Conservation (phyloP, 139 green algal species). For the Chlamydomonas sp. region DNA sequence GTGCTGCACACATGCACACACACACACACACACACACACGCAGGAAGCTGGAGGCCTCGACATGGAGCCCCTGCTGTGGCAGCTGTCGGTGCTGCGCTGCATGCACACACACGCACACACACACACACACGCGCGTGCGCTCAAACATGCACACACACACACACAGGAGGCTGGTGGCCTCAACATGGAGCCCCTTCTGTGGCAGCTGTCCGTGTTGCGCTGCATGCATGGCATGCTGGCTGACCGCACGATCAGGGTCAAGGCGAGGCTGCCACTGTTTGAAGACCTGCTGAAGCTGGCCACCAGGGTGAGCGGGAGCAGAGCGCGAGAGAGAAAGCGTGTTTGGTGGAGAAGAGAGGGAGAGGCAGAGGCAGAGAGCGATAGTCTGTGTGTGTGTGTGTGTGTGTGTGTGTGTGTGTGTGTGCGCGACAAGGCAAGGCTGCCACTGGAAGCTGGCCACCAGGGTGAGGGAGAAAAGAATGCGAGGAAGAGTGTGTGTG, state of each 20-base stretch:
- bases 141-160: too few relatives aligned
- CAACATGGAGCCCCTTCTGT: slow-evolving; percentile 75
- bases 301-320: neutral
- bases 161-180: slow-evolving; percentile 19
- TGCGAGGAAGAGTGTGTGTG: neutral
- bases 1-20: too few relatives aligned
- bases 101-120: too few relatives aligned
- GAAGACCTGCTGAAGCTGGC: neutral
- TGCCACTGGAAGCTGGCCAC: neutral
- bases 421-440: neutral
- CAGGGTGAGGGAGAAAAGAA: neutral
- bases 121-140: too few relatives aligned
- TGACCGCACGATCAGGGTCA: slow-evolving; percentile 36
- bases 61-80: too few relatives aligned
- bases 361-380: neutral
- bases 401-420: slow-evolving; percentile 4
- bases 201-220: slow-evolving; percentile 67
- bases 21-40: too few relatives aligned
- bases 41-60: too few relatives aligned
- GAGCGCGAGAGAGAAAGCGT: neutral
- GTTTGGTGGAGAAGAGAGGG: neutral
- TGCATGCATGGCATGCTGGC: slow-evolving; percentile 60
- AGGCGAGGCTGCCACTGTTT: neutral
- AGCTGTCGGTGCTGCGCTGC: too few relatives aligned
- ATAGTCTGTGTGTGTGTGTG: slow-evolving; percentile 1